Evolutionary conservation across 2,329 filamentous ascomycete species (phyloP).

Genomic region (Chaetomiaceae sp.): DNA sequence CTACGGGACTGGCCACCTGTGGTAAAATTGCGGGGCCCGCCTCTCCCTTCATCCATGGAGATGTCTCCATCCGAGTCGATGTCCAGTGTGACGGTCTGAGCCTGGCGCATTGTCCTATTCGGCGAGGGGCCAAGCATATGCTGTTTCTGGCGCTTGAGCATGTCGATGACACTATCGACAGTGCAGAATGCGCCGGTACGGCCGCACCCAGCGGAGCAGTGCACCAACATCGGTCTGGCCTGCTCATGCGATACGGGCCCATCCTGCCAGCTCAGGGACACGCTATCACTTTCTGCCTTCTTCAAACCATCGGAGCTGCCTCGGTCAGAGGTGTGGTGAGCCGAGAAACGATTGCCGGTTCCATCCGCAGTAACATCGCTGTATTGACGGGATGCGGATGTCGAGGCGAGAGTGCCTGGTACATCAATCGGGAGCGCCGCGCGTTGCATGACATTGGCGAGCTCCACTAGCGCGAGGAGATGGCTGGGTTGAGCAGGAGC

Average conservation of each 20-base stretch:
- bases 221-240: conserved; percentile 75
- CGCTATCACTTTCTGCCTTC: conserved; percentile 4
- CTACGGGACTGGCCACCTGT: neutral
- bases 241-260: conserved; percentile 54
- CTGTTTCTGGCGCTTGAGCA: conserved; percentile 79
- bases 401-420: conserved; percentile 20
- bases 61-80: conserved; percentile 44
- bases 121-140: conserved; percentile 22
- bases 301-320: neutral
- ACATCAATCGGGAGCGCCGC: conserved; percentile 46
- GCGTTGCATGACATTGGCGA: conserved; percentile 71
- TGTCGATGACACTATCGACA: conserved; percentile 91
- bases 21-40: neutral
- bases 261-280: conserved; percentile 46
- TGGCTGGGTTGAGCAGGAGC: conserved; percentile 85
- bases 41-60: conserved; percentile 35
- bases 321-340: neutral
- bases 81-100: conserved; percentile 10
- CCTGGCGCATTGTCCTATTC: conserved; percentile 28
- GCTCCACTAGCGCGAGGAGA: conserved; percentile 81
- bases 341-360: neutral
- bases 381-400: conserved; percentile 2
- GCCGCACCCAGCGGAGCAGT: conserved; percentile 94
- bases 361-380: neutral
- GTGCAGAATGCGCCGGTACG: conserved; percentile 96